A percentile compares a stretch with the other conserved stretches of the same genome.
These are phyloP conservation scores for Monilinia aucupariae DNA, from an alignment of 2,329 filamentous ascomycete species.

Conservation along the genomic window DNA sequence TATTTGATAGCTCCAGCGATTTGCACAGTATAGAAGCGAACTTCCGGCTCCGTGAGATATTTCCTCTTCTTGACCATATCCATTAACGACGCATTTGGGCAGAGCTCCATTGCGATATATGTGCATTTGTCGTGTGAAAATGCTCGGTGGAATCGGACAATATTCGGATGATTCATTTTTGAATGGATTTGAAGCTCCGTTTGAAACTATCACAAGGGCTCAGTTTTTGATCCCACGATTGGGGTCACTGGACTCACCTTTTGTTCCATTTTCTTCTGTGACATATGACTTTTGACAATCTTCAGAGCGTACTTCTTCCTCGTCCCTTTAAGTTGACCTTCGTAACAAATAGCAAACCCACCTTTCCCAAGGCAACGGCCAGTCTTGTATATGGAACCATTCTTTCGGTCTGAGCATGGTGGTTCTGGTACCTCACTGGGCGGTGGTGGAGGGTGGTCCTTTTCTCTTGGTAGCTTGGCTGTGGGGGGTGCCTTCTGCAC, in stretches of 20 bases:
- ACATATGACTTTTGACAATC: constrained; percentile 80
- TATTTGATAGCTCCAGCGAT: constrained; percentile 97
- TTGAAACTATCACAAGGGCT: constrained; percentile 50
- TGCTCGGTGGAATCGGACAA: constrained; percentile 90
- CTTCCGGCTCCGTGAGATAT: constrained; percentile 87
- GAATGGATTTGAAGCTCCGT: constrained; percentile 95
- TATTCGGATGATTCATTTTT: constrained; percentile 92
- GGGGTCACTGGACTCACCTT: constrained; percentile 53
- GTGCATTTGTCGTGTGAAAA: constrained; percentile 87
- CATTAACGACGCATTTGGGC: constrained; percentile 92
- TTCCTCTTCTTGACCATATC: constrained; percentile 94
- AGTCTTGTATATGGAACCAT: constrained; percentile 68
- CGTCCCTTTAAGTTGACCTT: constrained; percentile 60
- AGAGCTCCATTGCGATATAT: constrained; percentile 90
- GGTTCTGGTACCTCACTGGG: constrained; percentile 55
- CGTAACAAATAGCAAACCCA: constrained; percentile 77
- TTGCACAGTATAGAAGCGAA: constrained; percentile 88
- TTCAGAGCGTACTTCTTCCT: constrained; percentile 70
- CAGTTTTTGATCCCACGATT: constrained; percentile 1
- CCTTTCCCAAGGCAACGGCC: constrained; percentile 73
- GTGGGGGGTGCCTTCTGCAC: constrained; percentile 44
- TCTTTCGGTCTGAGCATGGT: constrained; percentile 60
- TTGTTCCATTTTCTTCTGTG: constrained; percentile 69
- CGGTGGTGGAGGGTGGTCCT: constrained; percentile 62
- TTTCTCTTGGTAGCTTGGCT: constrained; percentile 48